A percentile compares a stretch with the other conserved stretches of the same genome.
These are phyloP conservation scores for Patellifolia procumbens DNA, from an alignment of 179 eudicot genomes.

Conservation along the genomic window DNA sequence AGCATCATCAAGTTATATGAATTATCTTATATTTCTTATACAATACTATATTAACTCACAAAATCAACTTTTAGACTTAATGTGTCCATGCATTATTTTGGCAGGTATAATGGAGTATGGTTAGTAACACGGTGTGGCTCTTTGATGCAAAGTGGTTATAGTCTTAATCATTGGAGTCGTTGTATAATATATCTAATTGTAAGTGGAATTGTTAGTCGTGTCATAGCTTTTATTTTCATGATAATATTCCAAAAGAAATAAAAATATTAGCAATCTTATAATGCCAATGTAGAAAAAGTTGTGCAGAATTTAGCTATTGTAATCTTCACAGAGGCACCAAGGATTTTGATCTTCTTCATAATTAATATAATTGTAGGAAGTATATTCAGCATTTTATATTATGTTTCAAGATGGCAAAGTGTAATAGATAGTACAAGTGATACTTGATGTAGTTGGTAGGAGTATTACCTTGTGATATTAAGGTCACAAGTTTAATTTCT, in stretches of 20 bases:
- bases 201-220: constrained; percentile 56
- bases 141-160: constrained; percentile 57
- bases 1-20: background rate
- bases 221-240: constrained; percentile 65
- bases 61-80: background rate
- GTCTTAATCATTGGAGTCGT: constrained; percentile 50
- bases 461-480: too few relatives aligned
- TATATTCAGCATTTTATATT: too few relatives aligned
- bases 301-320: background rate
- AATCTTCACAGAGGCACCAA: background rate
- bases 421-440: too few relatives aligned
- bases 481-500: too few relatives aligned
- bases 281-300: background rate
- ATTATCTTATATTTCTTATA: background rate
- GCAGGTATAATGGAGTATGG: constrained; percentile 90
- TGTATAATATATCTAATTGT: constrained; percentile 54
- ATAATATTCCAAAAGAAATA: constrained; percentile 66
- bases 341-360: too few relatives aligned
- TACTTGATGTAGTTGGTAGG: too few relatives aligned
- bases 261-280: constrained; percentile 17
- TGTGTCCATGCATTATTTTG: background rate
- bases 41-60: background rate
- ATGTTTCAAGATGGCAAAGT: too few relatives aligned
- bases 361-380: too few relatives aligned
- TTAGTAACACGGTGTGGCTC: constrained; percentile 83